phyloP scores from a whole-genome alignment of 306 rosid species.

The Prunus campanulata region DNA sequence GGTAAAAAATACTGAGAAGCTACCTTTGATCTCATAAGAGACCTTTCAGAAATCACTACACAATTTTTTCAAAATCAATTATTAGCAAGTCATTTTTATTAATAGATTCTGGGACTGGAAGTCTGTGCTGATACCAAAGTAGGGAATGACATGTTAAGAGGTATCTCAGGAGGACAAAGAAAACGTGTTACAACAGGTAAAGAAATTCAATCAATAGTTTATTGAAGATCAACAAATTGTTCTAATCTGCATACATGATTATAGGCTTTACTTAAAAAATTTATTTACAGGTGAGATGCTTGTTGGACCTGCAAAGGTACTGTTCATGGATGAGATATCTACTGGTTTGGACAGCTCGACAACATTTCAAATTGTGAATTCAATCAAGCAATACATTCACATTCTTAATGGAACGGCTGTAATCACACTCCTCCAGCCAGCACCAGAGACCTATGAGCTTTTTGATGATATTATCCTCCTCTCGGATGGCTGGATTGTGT shows the following conservation, averaged over 20 bases:
- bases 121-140: conserved; percentile 42
- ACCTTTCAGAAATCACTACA: neutral
- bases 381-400: conserved; percentile 35
- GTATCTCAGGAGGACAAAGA: conserved; percentile 53
- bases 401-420: conserved; percentile 38
- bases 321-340: conserved; percentile 58
- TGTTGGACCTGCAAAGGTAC: conserved; percentile 43
- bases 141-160: conserved; percentile 42
- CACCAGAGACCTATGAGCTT: conserved; percentile 48
- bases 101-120: conserved; percentile 45
- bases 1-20: conserved; percentile 16
- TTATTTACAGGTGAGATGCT: conserved; percentile 41
- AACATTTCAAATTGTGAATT: conserved; percentile 51
- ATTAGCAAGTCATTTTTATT: neutral
- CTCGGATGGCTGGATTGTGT: conserved; percentile 42
- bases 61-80: neutral
- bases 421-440: conserved; percentile 52
- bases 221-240: neutral
- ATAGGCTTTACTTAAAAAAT: neutral
- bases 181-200: conserved; percentile 53
- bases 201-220: neutral
- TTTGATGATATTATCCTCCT: conserved; percentile 48
- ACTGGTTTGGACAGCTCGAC: conserved; percentile 53
- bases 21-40: neutral
- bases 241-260: neutral